phyloP scores from a whole-genome alignment of 139 green algal genomes.

The Eudorina sp. region DNA sequence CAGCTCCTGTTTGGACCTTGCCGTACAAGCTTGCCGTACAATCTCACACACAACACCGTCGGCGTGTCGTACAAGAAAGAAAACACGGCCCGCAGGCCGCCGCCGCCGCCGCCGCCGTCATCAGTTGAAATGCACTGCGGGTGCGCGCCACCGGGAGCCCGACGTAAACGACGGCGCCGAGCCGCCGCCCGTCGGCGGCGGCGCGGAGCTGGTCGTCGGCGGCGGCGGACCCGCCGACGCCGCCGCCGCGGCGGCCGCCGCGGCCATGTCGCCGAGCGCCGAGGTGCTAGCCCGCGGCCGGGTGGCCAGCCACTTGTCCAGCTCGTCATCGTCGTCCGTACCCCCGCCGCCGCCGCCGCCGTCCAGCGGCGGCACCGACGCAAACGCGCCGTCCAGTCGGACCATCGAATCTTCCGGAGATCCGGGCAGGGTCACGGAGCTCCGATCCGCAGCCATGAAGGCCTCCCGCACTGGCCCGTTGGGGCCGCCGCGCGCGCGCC shows the following conservation, averaged over 20 bases:
- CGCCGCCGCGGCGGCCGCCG: neutral
- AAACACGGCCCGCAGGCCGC: no score
- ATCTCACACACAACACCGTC: no score
- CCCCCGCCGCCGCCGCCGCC: neutral
- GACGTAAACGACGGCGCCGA: neutral
- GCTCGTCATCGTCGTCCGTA: neutral
- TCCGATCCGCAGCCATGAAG: neutral
- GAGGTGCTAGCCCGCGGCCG: neutral
- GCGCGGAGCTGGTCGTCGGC: neutral
- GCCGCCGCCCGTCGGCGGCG: neutral
- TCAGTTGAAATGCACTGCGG: constrained; percentile 10
- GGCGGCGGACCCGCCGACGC: neutral
- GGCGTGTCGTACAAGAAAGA: no score
- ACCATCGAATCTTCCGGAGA: neutral
- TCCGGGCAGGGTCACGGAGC: neutral
- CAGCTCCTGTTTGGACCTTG: no score
- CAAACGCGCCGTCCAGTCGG: neutral
- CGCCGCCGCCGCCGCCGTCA: no score
- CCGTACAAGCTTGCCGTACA: no score
- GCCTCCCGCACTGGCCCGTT: neutral
- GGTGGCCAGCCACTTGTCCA: neutral
- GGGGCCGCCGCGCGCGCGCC: neutral
- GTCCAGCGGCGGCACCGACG: neutral
- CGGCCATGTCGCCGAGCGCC: neutral
- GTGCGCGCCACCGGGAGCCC: neutral